Conservation (phyloP, 345 rosid species). For the Ceriops tagal region DNA sequence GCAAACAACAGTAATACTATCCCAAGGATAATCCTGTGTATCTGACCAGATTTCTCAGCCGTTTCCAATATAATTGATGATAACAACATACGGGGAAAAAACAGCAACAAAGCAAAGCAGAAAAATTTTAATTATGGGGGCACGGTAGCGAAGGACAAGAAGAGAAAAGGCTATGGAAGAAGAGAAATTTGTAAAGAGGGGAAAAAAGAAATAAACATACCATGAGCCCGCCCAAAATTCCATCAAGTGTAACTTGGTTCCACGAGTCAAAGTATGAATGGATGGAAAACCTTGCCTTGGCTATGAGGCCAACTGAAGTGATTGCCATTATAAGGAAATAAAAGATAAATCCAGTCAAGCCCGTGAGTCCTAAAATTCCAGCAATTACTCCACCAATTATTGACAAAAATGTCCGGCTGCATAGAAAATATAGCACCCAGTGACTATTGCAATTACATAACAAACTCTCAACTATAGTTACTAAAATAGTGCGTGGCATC, state of each 20-base stretch:
- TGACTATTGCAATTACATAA: no score
- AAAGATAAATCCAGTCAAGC: constrained; percentile 71
- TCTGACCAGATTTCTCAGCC: no score
- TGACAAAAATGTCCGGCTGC: constrained; percentile 92
- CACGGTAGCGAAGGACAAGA: not conserved
- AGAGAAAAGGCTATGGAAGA: not conserved
- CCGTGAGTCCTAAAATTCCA: constrained; percentile 82
- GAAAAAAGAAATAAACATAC: constrained; percentile 30
- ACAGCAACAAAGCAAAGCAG: no score
- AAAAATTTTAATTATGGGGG: not conserved
- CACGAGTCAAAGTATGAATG: constrained; percentile 71
- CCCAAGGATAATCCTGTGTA: no score
- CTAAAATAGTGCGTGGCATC: no score
- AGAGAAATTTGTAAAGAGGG: not conserved
- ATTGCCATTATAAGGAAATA: constrained; percentile 83
- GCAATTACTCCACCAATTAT: constrained; percentile 85
- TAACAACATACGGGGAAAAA: not conserved
- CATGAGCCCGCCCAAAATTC: constrained; percentile 90
- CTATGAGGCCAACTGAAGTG: constrained; percentile 72
- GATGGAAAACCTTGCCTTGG: constrained; percentile 79
- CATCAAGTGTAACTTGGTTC: constrained; percentile 73
- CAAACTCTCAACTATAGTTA: no score
- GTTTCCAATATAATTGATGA: no score
- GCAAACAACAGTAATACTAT: no score
- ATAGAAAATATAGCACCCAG: constrained; percentile 13